Conservation (phyloP, 1,284 basidiomycete species). For the Ceratobasidium sp. region DNA sequence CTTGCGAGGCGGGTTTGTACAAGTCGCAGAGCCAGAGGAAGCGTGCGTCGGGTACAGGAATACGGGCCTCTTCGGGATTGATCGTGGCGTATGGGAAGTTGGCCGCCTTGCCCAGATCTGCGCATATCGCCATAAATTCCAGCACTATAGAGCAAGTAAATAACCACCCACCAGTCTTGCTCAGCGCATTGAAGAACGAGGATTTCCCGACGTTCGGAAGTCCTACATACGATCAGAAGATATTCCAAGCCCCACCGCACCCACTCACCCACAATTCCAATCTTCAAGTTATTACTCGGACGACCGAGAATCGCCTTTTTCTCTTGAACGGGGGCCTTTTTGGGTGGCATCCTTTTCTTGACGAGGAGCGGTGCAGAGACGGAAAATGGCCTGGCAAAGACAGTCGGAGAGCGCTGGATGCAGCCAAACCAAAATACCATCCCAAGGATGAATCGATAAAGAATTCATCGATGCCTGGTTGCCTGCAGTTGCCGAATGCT, state of each 20-base stretch:
- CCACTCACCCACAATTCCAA: constrained; percentile 92
- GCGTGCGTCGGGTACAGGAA: constrained; percentile 94
- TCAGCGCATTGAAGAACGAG: constrained; percentile 94
- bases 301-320: constrained; percentile 88
- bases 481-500: not conserved
- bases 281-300: constrained; percentile 92
- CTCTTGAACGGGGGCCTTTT: constrained; percentile 69
- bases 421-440: constrained; percentile 16
- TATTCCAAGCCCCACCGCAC: constrained; percentile 40
- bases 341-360: constrained; percentile 77
- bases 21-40: constrained; percentile 92
- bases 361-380: constrained; percentile 39
- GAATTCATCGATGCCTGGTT: not conserved
- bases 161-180: constrained; percentile 74
- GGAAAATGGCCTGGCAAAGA: constrained; percentile 12
- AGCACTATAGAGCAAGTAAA: constrained; percentile 17
- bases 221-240: constrained; percentile 55
- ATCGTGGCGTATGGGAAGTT: constrained; percentile 99
- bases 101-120: constrained; percentile 95
- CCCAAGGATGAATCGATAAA: constrained; percentile 9
- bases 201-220: constrained; percentile 95
- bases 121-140: not conserved
- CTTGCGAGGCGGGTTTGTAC: constrained; percentile 88
- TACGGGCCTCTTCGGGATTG: constrained; percentile 90
- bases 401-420: constrained; percentile 16